Evolutionary conservation across 164 flowering plant genomes (phyloP), one percentile per base, ranked within the genome.

Genomic region (Tetrastigma voinierianum): DNA sequence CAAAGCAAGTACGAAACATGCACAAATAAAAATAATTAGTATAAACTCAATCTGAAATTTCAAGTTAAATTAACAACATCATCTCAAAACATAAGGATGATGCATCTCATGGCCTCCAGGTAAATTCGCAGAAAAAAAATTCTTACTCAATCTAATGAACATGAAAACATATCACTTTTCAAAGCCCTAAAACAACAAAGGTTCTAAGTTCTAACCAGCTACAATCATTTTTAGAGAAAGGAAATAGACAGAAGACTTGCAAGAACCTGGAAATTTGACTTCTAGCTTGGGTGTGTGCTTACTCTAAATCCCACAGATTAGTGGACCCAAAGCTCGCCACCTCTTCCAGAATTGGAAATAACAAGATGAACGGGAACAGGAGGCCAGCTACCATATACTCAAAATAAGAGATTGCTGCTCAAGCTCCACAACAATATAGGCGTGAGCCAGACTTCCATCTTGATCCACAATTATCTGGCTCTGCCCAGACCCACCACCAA

Each of bases 351-450:
- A 74, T 52, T 17, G 78, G 77, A 58, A 65, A n/a, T 18, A 16
- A 75, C 40, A 55, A 77, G 75, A 45, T 70, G 75, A 17, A 48
- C 13, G 64, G 83, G 83, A 40, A 76, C 68, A 49, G 65, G 8
- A 71, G 60, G 7, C 74, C 76, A 59, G 74, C 72, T 8, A 21
- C 54, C 4, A 80, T 10, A 53, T 67, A n/a, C 62, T 59, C 44
- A 4, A 71, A 18, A 77, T 71, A n/a, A 75, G 32, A 46, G n/a
- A 18, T 70, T 77, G 81, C 11, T 23, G 47, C 11, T 70, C 62
- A 44, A 80, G 73, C 67, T 80, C 79, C 48, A 54, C 59, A 70
- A 51, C 61, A 77, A 81, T n/a, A 51, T 67, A 19, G 51, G 45
- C 2, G 80, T 78, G 10, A 79, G 68, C 49, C n/a, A 32, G 47